Evolutionary conservation across 805 yeast genomes (phyloP).

Genomic region (Blastobotrys parvus): DNA sequence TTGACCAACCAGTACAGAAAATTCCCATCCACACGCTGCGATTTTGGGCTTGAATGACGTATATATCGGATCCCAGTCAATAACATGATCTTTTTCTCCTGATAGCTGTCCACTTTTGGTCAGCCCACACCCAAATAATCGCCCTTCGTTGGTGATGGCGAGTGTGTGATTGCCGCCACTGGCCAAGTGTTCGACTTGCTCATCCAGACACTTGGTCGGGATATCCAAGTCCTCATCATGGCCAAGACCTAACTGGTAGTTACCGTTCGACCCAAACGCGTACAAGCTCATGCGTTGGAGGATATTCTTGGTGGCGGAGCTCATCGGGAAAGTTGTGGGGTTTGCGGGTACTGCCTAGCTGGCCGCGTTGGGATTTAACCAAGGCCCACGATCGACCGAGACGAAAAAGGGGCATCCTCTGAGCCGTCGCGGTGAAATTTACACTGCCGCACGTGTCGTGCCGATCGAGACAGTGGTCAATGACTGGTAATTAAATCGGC

Average conservation of each 20-base stretch:
- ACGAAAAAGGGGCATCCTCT: no score
- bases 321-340: no score
- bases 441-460: no score
- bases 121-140: constrained; percentile 51
- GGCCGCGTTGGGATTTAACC: no score
- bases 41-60: constrained; percentile 32
- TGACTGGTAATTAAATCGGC: no score
- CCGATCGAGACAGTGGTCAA: no score
- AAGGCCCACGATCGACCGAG: no score
- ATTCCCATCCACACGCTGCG: constrained; percentile 77
- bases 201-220: constrained; percentile 17
- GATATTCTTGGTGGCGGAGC: no score
- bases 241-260: constrained; percentile 59
- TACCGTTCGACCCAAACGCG: constrained; percentile 78
- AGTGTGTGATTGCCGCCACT: constrained; percentile 89
- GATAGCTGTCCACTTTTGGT: constrained; percentile 44
- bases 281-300: no score
- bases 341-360: no score
- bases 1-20: constrained; percentile 39
- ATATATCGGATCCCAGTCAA: neutral
- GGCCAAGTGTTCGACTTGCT: constrained; percentile 30
- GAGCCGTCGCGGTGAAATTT: no score
- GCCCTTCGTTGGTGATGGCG: constrained; percentile 45
- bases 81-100: neutral
- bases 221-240: constrained; percentile 41